Base-by-base conservation (phyloP, 1,284 basidiomycete genomes). In the Stereum hirsutum region DNA sequence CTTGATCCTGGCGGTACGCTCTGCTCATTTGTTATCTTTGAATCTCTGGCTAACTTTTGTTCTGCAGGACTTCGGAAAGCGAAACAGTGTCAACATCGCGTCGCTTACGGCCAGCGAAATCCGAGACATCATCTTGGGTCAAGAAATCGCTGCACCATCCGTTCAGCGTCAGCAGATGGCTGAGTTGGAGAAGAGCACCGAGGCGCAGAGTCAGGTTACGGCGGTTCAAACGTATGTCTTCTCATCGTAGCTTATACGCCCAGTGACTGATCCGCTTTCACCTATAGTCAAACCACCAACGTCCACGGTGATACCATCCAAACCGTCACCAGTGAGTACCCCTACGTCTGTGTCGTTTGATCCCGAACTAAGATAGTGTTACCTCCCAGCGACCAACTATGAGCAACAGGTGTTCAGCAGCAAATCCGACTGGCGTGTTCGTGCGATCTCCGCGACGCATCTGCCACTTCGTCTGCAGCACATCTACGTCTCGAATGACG, bases 101-200 rank as follows among this genome's bases (percentile, higher is more conserved):
- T 98, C 94, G 23, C 67, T 99, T 50, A 99, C 96, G 0, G 86
- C 89, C 35, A 93, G 87, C 52, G 96, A 99, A 67, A 92, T 99
- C 50, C 81, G 93, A 46, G 93, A 97, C 61, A 91, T 96, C 61
- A 97, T 97, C 51, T 75, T 97, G 38, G 93, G 93, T 60, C 95
- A 98, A 73, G 94, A 97, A 66, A 98, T 97, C 52, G 88, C 87
- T 42, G 91, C 92, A 5, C 87, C 87, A 0, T 90, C 83, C 11
- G 82, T 87, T 2, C 96, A 99, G 62, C 85, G 96, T 41, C 96
- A 99, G 64, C 95, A 99, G 68, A 98, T 98, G 94, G 96, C 95
- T 12, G 96, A 99, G 64, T 71, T 99, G 45, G 96, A 99, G 62
- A 98, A 99, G 74, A 86, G 85, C 48, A 81, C 89, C 12, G 93